Percentiles rank a stretch among this genome's conserved stretches.
phyloP scores from a whole-genome alignment of 2,329 filamentous ascomycete genomes.

The Fusarium cyanostomum region DNA sequence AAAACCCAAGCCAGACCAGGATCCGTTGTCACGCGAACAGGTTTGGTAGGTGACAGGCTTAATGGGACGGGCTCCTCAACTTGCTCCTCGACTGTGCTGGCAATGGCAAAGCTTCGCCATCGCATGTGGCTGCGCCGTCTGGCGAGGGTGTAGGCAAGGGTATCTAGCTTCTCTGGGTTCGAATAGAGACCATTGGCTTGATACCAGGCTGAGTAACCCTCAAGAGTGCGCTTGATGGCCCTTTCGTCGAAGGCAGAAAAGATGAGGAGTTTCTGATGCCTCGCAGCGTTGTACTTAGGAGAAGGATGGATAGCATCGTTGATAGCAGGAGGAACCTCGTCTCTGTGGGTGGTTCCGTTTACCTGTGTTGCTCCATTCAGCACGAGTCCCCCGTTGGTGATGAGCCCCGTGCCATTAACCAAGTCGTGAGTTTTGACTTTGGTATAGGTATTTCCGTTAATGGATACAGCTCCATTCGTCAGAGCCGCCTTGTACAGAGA shows the following conservation, averaged over 20 bases:
- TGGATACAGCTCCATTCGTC: not conserved
- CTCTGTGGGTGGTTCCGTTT: not conserved
- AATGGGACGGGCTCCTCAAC: too few species aligned
- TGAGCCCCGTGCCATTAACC: too few species aligned
- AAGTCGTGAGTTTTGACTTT: too few species aligned
- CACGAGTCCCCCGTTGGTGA: too few species aligned
- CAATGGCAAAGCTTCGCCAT: slow-evolving; percentile 2
- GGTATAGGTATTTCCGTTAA: too few species aligned
- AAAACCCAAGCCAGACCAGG: slow-evolving; percentile 39
- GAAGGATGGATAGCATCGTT: not conserved
- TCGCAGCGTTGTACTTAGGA: not conserved
- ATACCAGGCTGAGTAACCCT: not conserved
- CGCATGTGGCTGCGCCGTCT: slow-evolving; percentile 42
- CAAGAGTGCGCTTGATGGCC: slow-evolving; percentile 31
- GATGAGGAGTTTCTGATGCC: slow-evolving; percentile 50
- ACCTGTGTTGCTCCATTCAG: too few species aligned
- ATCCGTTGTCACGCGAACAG: not conserved
- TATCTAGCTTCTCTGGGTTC: not conserved
- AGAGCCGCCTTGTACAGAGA: not conserved
- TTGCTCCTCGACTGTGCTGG: not conserved
- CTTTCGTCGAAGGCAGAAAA: slow-evolving; percentile 48
- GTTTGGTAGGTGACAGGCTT: not conserved
- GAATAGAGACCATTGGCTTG: not conserved
- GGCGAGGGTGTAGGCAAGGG: slow-evolving; percentile 45
- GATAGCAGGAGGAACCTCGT: too few species aligned